Evolutionary conservation across 352 stramenopile species (phyloP).

Genomic region (Peronospora destructor): DNA sequence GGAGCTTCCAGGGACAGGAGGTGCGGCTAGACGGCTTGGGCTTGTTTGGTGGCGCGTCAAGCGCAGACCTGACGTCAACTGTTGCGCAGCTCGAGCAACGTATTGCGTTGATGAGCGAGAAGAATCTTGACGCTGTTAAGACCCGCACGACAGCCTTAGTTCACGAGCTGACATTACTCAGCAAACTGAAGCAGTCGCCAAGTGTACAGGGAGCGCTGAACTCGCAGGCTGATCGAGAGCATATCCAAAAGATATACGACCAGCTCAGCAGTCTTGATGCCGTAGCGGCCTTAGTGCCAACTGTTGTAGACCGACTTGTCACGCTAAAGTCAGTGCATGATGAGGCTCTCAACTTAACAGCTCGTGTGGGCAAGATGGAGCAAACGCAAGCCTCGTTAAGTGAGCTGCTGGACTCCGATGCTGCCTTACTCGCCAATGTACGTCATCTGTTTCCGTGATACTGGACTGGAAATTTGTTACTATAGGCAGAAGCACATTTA

Average conservation of each 20-base stretch:
- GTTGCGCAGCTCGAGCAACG: constrained; percentile 60
- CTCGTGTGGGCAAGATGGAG: constrained; percentile 58
- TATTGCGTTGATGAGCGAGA: constrained; percentile 62
- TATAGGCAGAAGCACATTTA: neutral
- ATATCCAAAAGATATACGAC: constrained; percentile 69
- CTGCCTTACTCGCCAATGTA: constrained; percentile 62
- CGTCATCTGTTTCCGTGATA: constrained; percentile 12
- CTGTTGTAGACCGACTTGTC: constrained; percentile 63
- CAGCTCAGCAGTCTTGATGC: constrained; percentile 56
- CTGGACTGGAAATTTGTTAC: neutral
- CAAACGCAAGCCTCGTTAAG: constrained; percentile 43
- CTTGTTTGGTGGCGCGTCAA: constrained; percentile 14
- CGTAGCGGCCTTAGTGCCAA: constrained; percentile 49
- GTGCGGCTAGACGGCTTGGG: constrained; percentile 39
- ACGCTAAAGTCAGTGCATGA: constrained; percentile 72
- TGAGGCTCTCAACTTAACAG: constrained; percentile 41
- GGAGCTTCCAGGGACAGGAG: constrained; percentile 45
- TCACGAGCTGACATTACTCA: constrained; percentile 69
- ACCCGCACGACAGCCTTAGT: constrained; percentile 65
- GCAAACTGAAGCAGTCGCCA: constrained; percentile 71
- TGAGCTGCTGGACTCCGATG: constrained; percentile 60
- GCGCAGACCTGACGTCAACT: constrained; percentile 35
- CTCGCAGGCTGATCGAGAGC: constrained; percentile 52
- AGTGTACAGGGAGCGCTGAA: constrained; percentile 49
- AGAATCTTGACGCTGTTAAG: constrained; percentile 76